These are phyloP conservation scores for Suillus plorans DNA, from an alignment of 768 basidiomycete species.

Conservation along the genomic window DNA sequence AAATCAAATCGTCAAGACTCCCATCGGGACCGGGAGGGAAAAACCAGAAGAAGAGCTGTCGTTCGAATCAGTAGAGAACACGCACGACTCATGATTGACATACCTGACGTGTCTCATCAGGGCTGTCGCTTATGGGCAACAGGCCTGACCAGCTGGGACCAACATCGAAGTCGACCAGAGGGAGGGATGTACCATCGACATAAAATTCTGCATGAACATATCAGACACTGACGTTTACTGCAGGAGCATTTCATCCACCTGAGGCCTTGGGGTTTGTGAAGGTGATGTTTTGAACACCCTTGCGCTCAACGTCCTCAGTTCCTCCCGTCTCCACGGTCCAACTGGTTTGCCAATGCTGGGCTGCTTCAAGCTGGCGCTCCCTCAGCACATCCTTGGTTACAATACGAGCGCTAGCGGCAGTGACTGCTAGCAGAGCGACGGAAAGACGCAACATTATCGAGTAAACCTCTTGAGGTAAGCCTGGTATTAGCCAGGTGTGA, in stretches of 20 bases:
- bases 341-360: conserved; percentile 35
- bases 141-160: conserved; percentile 78
- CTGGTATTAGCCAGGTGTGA: background rate
- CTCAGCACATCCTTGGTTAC: conserved; percentile 42
- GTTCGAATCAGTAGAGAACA: background rate
- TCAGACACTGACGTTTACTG: background rate
- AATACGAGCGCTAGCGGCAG: conserved; percentile 16
- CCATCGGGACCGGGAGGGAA: conserved; percentile 77
- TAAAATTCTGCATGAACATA: conserved; percentile 51
- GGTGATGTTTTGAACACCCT: conserved; percentile 61
- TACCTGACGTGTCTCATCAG: conserved; percentile 70
- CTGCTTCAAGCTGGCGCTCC: conserved; percentile 48
- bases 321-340: background rate
- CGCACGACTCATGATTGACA: background rate
- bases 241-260: conserved; percentile 30
- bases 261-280: conserved; percentile 68
- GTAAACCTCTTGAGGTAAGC: background rate
- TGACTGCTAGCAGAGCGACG: conserved; percentile 11
- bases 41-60: conserved; percentile 80
- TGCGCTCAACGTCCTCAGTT: conserved; percentile 11
- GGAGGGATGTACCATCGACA: conserved; percentile 65
- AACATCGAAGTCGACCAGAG: conserved; percentile 69
- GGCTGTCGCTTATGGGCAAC: conserved; percentile 60
- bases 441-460: conserved; percentile 16
- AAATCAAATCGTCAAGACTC: conserved; percentile 69